Percentiles rank a stretch among this genome's conserved stretches.
Conservation (phyloP, 2,329 filamentous ascomycete genomes). For the Cladophialophora exuberans region DNA sequence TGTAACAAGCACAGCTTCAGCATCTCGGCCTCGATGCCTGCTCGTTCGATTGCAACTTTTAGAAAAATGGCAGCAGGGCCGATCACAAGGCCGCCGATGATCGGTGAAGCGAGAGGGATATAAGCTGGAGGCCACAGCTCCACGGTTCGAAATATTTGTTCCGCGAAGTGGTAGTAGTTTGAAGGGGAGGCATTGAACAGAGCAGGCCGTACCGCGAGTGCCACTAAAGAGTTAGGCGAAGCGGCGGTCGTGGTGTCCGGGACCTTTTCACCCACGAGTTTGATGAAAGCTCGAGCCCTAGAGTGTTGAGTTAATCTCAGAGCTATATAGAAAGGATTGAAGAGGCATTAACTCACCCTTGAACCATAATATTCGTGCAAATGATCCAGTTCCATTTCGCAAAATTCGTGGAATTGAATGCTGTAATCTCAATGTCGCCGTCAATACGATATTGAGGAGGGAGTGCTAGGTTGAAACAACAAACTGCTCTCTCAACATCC, state of each 20-base stretch:
- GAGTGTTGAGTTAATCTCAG: not conserved
- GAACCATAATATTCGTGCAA: conserved; percentile 1
- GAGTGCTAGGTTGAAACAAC: not conserved
- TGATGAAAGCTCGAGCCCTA: not conserved
- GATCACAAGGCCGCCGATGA: not conserved
- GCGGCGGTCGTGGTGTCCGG: not conserved
- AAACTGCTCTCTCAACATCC: not conserved
- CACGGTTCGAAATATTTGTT: not conserved
- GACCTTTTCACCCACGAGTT: not conserved
- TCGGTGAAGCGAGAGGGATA: not conserved
- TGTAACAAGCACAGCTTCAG: not conserved
- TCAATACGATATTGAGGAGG: not conserved
- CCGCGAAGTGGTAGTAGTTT: not conserved
- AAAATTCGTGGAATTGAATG: not conserved
- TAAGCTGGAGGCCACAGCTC: not conserved
- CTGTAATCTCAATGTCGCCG: not conserved
- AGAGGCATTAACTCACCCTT: not conserved
- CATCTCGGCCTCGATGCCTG: not conserved
- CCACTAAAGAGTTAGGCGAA: not conserved
- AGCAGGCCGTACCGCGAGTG: too few species aligned
- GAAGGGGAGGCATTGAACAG: not conserved
- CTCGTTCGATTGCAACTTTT: conserved; percentile 3
- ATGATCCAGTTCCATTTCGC: not conserved
- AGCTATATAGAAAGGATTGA: not conserved
- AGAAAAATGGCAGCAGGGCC: not conserved